Evolutionary conservation across 2,329 filamentous ascomycete genomes (phyloP).

Genomic region (Fusarium buharicum): DNA sequence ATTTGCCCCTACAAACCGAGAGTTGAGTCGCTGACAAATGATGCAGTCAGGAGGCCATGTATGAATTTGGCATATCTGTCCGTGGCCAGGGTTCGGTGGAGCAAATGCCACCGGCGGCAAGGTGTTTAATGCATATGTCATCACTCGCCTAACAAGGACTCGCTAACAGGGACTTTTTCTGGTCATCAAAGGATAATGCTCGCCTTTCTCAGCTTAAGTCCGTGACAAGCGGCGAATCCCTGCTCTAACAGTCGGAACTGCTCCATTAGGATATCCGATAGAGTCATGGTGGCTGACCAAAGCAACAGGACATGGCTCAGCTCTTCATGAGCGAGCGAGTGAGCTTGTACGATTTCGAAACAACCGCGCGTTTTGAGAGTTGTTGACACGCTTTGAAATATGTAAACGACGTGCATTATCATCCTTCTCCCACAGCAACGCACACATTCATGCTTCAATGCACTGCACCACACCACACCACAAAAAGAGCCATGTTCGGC

Average conservation of each 20-base stretch:
- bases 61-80: constrained; percentile 40
- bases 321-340: not conserved
- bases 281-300: constrained; percentile 31
- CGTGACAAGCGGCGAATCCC: constrained; percentile 36
- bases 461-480: constrained; percentile 31
- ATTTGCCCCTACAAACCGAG: too few relatives aligned
- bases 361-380: constrained; percentile 3
- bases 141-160: constrained; percentile 23
- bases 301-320: constrained; percentile 17
- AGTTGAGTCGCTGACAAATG: constrained; percentile 40
- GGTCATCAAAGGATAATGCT: constrained; percentile 38
- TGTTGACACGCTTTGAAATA: not conserved
- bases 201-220: constrained; percentile 36
- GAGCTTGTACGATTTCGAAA: constrained; percentile 16
- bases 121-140: constrained; percentile 26
- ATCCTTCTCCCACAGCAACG: constrained; percentile 7
- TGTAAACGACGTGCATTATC: constrained; percentile 13
- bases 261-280: constrained; percentile 44
- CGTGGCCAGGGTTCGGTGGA: constrained; percentile 33
- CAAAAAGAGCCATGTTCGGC: constrained; percentile 42
- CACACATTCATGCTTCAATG: constrained; percentile 17
- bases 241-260: constrained; percentile 40
- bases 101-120: constrained; percentile 44
- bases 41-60: constrained; percentile 26
- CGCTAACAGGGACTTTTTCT: constrained; percentile 30